These are phyloP conservation scores for Platismatia glauca DNA, from an alignment of 495 filamentous ascomycete species.

Conservation along the genomic window DNA sequence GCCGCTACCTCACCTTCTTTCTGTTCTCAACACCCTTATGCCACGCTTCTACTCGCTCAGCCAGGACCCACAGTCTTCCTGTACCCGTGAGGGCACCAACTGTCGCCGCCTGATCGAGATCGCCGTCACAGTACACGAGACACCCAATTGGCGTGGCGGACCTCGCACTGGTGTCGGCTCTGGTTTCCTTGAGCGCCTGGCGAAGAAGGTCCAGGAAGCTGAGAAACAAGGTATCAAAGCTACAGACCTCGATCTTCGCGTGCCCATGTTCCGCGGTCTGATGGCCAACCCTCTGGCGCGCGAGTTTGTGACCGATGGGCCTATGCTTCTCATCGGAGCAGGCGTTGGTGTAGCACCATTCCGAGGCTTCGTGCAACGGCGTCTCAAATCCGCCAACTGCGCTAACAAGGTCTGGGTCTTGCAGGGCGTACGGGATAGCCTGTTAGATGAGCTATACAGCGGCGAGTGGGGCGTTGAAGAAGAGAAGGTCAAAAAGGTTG, in stretches of 20 bases:
- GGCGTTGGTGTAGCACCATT: conserved; percentile 96
- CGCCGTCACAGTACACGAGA: conserved; percentile 88
- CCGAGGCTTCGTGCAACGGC: conserved; percentile 91
- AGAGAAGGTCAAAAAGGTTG: conserved; percentile 83
- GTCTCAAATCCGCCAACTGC: conserved; percentile 90
- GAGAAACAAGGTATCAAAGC: conserved; percentile 47
- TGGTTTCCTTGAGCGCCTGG: conserved; percentile 80
- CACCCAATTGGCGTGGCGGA: conserved; percentile 64
- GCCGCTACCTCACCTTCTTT: conserved; percentile 70
- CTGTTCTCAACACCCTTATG: conserved; percentile 78
- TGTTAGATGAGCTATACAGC: conserved; percentile 89
- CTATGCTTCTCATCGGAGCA: conserved; percentile 94
- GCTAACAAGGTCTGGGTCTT: conserved; percentile 99
- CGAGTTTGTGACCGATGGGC: conserved; percentile 82
- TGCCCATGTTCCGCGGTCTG: conserved; percentile 97
- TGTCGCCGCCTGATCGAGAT: conserved; percentile 83
- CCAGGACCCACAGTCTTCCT: conserved; percentile 84
- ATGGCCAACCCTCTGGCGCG: conserved; percentile 94
- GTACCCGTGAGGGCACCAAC: conserved; percentile 53
- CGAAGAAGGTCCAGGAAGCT: conserved; percentile 56
- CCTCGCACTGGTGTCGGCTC: conserved; percentile 62
- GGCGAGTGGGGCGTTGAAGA: conserved; percentile 96
- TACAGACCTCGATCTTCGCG: conserved; percentile 49
- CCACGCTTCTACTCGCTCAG: conserved; percentile 97
- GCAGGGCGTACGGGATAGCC: conserved; percentile 87